Conservation (phyloP, 257 asterid genomes). For the Oldenlandia corymbosa region DNA sequence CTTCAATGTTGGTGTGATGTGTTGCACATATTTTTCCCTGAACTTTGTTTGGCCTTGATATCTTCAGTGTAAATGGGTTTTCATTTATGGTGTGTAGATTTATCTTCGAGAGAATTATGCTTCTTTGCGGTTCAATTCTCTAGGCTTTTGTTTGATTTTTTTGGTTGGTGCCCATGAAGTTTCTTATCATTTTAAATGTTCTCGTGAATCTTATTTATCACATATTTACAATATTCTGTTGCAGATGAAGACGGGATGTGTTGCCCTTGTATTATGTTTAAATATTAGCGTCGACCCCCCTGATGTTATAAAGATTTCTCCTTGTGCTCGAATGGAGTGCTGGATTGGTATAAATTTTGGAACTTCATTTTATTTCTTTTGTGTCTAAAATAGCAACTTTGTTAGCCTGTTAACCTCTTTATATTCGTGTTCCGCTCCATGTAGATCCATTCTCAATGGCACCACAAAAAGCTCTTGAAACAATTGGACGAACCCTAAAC, state of each 20-base stretch:
- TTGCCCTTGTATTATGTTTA: slow-evolving; percentile 92
- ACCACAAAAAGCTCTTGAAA: slow-evolving; percentile 60
- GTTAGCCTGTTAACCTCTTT: neutral
- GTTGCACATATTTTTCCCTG: too few species aligned
- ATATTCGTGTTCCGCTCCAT: neutral
- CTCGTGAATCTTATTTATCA: slow-evolving; percentile 6
- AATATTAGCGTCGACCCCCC: slow-evolving; percentile 97
- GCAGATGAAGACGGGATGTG: slow-evolving; percentile 99
- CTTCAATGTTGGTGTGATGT: too few species aligned
- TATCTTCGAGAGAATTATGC: neutral
- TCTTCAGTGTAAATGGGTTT: neutral
- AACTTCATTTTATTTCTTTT: neutral
- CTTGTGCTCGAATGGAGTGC: slow-evolving; percentile 99
- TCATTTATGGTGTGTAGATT: neutral
- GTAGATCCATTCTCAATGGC: slow-evolving; percentile 78
- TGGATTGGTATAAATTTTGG: slow-evolving; percentile 72
- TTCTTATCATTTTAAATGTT: neutral
- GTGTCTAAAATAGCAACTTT: neutral
- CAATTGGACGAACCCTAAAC: slow-evolving; percentile 53
- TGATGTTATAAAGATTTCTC: slow-evolving; percentile 97
- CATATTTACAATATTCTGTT: slow-evolving; percentile 24
- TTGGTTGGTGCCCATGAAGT: neutral
- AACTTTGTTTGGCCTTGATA: too few species aligned
- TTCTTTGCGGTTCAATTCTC: neutral
- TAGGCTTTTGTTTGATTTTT: neutral